A percentile compares a stretch with the other conserved stretches of the same genome.
Evolutionary conservation across 495 filamentous ascomycete genomes (phyloP).

Genomic region (Penicillium cataractarum): DNA sequence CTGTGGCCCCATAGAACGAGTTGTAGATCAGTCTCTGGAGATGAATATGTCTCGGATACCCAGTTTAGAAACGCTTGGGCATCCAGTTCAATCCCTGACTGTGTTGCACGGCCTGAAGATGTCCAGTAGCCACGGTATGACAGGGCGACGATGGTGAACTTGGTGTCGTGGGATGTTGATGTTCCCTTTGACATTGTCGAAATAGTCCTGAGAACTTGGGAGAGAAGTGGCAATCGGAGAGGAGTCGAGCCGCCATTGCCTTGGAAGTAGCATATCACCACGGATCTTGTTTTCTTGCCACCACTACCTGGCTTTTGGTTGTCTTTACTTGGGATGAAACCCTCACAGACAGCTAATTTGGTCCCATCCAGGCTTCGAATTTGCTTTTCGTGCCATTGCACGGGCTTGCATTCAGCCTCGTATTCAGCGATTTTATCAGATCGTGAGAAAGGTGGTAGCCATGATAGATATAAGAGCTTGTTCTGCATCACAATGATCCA

Average conservation of each 20-base stretch:
- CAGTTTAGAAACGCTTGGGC: slow-evolving; percentile 62
- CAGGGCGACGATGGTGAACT: slow-evolving; percentile 63
- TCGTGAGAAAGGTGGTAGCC: slow-evolving; percentile 62
- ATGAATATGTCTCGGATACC: slow-evolving; percentile 44
- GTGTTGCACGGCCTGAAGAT: slow-evolving; percentile 67
- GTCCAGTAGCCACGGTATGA: slow-evolving; percentile 84
- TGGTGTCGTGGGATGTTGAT: slow-evolving; percentile 16
- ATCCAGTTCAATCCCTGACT: slow-evolving; percentile 67
- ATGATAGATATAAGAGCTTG: slow-evolving; percentile 82
- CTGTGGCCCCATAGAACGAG: slow-evolving; percentile 82
- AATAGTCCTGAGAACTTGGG: slow-evolving; percentile 44
- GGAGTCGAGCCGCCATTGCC: slow-evolving; percentile 56
- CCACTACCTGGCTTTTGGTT: neutral
- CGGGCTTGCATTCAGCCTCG: slow-evolving; percentile 54
- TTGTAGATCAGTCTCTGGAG: slow-evolving; percentile 37
- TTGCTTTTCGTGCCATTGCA: slow-evolving; percentile 65
- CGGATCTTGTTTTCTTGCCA: slow-evolving; percentile 21
- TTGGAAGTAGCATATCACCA: slow-evolving; percentile 46
- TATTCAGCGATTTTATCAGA: slow-evolving; percentile 64
- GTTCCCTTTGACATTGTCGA: neutral
- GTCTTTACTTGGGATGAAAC: slow-evolving; percentile 24
- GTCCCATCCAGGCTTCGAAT: slow-evolving; percentile 62
- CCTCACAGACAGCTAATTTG: slow-evolving; percentile 59
- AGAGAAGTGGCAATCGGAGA: slow-evolving; percentile 69
- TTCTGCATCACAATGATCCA: slow-evolving; percentile 84